phyloP scores from a whole-genome alignment of 2,329 filamentous ascomycete genomes.

The Fusarium hainanense region DNA sequence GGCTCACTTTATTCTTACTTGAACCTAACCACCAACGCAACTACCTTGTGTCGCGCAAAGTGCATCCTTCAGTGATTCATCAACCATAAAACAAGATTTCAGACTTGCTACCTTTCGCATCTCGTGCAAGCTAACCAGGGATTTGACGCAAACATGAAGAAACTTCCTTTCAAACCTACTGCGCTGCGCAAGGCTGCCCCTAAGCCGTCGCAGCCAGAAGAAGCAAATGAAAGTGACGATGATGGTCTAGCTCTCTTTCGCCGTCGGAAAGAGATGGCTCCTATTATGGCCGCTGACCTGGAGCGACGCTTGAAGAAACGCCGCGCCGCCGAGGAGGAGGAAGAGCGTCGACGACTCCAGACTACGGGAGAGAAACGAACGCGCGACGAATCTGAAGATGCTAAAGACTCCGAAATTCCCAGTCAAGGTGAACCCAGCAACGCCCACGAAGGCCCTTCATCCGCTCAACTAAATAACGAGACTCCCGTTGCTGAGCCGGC shows the following conservation, averaged over 20 bases:
- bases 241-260: slow-evolving; percentile 61
- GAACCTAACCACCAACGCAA: slow-evolving; percentile 1
- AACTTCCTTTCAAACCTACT: slow-evolving; percentile 63
- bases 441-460: neutral
- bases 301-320: slow-evolving; percentile 48
- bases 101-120: slow-evolving; percentile 16
- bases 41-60: neutral
- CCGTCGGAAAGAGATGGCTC: slow-evolving; percentile 62
- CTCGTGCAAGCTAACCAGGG: slow-evolving; percentile 19
- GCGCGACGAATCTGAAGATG: slow-evolving; percentile 32
- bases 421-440: slow-evolving; percentile 1
- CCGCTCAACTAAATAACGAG: neutral
- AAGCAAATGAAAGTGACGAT: slow-evolving; percentile 42
- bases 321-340: slow-evolving; percentile 37
- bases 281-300: slow-evolving; percentile 56
- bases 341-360: slow-evolving; percentile 26
- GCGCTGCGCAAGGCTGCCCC: slow-evolving; percentile 52
- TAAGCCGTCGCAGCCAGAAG: slow-evolving; percentile 33
- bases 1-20: neutral
- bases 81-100: neutral
- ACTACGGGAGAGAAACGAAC: slow-evolving; percentile 38
- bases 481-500: slow-evolving; percentile 25
- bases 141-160: slow-evolving; percentile 48
- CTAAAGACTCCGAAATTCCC: slow-evolving; percentile 1
- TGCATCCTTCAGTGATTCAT: neutral